phyloP scores from a whole-genome alignment of 495 filamentous ascomycete genomes.

The Talaromyces adpressus region DNA sequence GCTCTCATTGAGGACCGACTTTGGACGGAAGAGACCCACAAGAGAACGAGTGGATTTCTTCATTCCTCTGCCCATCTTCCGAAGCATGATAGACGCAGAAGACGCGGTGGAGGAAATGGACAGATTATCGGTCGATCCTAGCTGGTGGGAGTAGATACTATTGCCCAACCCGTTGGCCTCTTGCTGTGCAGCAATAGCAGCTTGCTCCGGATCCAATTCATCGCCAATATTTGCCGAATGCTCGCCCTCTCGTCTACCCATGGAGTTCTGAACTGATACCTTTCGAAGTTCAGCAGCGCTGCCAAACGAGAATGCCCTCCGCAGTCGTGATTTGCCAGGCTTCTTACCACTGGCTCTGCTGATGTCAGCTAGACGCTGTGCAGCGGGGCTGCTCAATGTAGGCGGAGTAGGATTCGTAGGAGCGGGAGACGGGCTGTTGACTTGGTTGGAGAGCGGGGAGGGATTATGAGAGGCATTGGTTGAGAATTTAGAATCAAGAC shows the following conservation, averaged over 20 bases:
- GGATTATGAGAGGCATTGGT: slow-evolving; percentile 40
- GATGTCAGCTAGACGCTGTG: slow-evolving; percentile 72
- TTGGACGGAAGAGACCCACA: slow-evolving; percentile 91
- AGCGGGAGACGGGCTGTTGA: slow-evolving; percentile 41
- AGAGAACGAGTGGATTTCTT: slow-evolving; percentile 87
- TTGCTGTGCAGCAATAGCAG: slow-evolving; percentile 83
- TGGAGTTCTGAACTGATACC: slow-evolving; percentile 59
- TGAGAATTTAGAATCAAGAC: not conserved
- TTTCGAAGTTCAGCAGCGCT: slow-evolving; percentile 88
- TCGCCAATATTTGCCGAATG: slow-evolving; percentile 65
- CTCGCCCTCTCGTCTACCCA: slow-evolving; percentile 51
- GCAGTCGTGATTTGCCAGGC: slow-evolving; percentile 77
- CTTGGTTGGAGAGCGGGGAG: slow-evolving; percentile 83
- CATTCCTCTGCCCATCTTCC: slow-evolving; percentile 98
- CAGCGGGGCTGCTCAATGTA: slow-evolving; percentile 56
- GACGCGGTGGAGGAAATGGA: slow-evolving; percentile 97
- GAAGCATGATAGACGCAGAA: slow-evolving; percentile 97
- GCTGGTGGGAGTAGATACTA: slow-evolving; percentile 78
- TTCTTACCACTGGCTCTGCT: slow-evolving; percentile 65
- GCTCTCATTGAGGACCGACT: slow-evolving; percentile 75
- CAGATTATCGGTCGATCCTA: slow-evolving; percentile 90
- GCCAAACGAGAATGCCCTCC: slow-evolving; percentile 94
- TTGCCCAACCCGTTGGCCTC: slow-evolving; percentile 87
- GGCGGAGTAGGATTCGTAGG: slow-evolving; percentile 15
- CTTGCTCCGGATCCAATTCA: slow-evolving; percentile 76